A percentile compares a stretch with the other conserved stretches of the same genome.
These are phyloP conservation scores for Annona squamosa DNA, from an alignment of 164 flowering plant species.

Conservation along the genomic window DNA sequence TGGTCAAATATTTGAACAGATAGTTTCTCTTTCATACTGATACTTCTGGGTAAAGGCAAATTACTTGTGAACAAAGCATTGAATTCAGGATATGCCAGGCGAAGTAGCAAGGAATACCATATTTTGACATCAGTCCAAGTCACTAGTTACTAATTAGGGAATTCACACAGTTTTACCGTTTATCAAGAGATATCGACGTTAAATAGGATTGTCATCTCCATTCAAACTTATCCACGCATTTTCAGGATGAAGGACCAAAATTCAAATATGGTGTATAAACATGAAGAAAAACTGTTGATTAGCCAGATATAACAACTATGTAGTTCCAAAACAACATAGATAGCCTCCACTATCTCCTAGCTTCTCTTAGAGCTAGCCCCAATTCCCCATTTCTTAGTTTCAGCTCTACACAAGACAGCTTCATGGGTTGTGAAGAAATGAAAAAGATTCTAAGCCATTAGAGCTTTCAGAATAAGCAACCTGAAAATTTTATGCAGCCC, in stretches of 20 bases:
- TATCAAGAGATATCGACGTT: not conserved
- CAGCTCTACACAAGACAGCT: too few species aligned
- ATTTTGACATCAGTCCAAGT: not conserved
- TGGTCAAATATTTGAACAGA: not conserved
- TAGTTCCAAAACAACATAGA: too few species aligned
- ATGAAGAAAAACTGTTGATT: too few species aligned
- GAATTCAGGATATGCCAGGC: not conserved
- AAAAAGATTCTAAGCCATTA: too few species aligned
- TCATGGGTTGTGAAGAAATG: too few species aligned
- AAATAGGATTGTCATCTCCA: not conserved
- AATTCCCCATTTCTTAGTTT: too few species aligned
- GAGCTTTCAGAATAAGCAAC: not conserved
- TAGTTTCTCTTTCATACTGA: not conserved
- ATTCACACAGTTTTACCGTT: not conserved
- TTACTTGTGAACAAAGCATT: not conserved
- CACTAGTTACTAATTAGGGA: not conserved
- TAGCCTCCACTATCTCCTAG: too few species aligned
- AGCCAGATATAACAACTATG: too few species aligned
- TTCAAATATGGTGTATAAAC: too few species aligned
- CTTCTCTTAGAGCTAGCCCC: too few species aligned
- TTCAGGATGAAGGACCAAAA: not conserved
- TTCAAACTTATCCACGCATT: not conserved
- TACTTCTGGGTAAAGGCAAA: not conserved
- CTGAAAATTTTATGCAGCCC: not conserved
- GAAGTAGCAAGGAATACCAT: not conserved